Conservation (phyloP, 148 eudicot genomes). For the Fagopyrum tataricum region DNA sequence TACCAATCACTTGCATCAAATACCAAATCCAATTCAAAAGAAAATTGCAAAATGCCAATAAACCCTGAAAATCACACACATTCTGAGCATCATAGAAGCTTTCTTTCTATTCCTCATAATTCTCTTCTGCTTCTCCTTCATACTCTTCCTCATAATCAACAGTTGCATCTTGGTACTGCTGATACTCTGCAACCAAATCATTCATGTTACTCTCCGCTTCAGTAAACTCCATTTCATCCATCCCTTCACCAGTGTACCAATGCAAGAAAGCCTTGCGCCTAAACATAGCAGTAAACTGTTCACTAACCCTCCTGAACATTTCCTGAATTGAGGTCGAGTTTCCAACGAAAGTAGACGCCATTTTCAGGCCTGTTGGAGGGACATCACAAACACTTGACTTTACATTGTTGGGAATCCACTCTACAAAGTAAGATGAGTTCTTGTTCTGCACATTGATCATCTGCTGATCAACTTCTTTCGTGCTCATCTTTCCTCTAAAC, state of each 20-base stretch:
- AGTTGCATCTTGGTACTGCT: constrained; percentile 75
- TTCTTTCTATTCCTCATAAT: constrained; percentile 23
- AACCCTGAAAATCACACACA: background rate
- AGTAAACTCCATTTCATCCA: constrained; percentile 82
- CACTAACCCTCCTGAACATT: constrained; percentile 81
- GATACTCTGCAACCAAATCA: constrained; percentile 77
- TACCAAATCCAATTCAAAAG: constrained; percentile 4
- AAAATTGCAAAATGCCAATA: constrained; percentile 1
- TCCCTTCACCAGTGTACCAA: constrained; percentile 81
- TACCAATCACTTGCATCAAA: background rate
- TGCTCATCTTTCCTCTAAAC: constrained; percentile 83
- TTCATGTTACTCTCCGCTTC: constrained; percentile 88
- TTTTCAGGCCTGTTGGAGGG: constrained; percentile 42
- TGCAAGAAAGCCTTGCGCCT: constrained; percentile 83
- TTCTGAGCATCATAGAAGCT: background rate
- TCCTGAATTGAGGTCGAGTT: constrained; percentile 64
- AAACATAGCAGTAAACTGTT: constrained; percentile 83
- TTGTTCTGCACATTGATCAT: constrained; percentile 85
- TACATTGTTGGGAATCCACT: constrained; percentile 58
- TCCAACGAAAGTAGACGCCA: constrained; percentile 45
- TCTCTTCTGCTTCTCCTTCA: constrained; percentile 56
- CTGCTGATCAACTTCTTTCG: constrained; percentile 75
- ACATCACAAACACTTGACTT: constrained; percentile 54
- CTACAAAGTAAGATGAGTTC: constrained; percentile 81
- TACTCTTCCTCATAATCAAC: constrained; percentile 44